Evolutionary conservation across 768 basidiomycete species (phyloP).

Genomic region (Boletus reticuloceps): DNA sequence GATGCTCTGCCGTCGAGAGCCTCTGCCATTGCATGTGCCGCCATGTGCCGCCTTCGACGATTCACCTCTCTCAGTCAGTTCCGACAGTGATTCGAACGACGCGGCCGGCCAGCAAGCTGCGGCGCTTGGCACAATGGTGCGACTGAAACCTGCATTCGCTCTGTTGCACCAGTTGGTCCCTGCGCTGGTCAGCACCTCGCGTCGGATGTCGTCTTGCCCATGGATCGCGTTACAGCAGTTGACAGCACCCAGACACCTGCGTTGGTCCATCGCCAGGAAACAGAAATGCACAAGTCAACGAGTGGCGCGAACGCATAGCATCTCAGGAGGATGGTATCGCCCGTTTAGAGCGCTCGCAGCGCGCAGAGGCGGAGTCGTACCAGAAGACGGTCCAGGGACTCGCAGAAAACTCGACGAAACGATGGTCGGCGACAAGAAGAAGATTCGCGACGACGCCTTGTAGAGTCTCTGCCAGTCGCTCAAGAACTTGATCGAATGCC

Average conservation of each 20-base stretch:
- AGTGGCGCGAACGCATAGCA: conserved; percentile 7
- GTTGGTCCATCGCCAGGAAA: neutral
- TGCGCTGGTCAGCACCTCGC: neutral
- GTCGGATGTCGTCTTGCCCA: conserved; percentile 15
- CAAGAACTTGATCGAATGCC: no score
- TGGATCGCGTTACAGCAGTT: conserved; percentile 14
- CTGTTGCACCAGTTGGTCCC: conserved; percentile 6
- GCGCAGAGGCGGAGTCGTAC: neutral
- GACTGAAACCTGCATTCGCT: neutral
- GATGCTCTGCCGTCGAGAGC: no score
- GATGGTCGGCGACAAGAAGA: conserved; percentile 4
- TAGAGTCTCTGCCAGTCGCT: conserved; percentile 4
- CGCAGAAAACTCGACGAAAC: conserved; percentile 1
- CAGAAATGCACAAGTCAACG: conserved; percentile 4
- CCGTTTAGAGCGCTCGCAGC: conserved; percentile 6
- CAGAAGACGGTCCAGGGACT: conserved; percentile 14
- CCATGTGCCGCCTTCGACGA: neutral
- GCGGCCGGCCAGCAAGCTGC: neutral
- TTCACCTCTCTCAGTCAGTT: neutral
- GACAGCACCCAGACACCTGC: neutral
- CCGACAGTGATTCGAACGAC: neutral
- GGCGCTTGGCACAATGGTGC: neutral
- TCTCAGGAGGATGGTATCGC: conserved; percentile 12
- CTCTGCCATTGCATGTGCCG: neutral
- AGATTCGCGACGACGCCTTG: neutral